phyloP scores from a whole-genome alignment of 2,329 filamentous ascomycete genomes.

The Trichophyton benhamiae region DNA sequence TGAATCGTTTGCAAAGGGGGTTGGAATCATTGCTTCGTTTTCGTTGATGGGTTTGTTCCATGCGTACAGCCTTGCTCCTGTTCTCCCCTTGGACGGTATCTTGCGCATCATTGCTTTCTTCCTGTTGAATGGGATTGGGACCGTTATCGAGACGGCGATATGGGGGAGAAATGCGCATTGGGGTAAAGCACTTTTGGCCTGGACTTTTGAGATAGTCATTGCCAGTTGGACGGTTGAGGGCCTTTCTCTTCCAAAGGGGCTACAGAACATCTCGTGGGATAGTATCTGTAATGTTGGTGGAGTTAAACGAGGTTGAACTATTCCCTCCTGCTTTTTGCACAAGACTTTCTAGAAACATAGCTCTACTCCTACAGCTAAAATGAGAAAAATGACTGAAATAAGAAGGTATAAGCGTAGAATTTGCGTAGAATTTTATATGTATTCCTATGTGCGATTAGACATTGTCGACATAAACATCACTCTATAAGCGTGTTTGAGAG shows the following conservation, averaged over 20 bases:
- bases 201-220: constrained; percentile 19
- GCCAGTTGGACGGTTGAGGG: constrained; percentile 20
- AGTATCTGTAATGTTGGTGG: constrained; percentile 13
- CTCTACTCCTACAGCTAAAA: not conserved
- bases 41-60: constrained; percentile 31
- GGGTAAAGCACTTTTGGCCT: constrained; percentile 18
- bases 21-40: constrained; percentile 29
- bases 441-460: not conserved
- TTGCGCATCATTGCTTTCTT: constrained; percentile 29
- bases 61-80: constrained; percentile 26
- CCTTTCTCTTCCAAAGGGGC: constrained; percentile 16
- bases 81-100: constrained; percentile 22
- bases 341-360: not conserved
- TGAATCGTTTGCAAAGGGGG: constrained; percentile 20
- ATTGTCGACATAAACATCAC: not conserved
- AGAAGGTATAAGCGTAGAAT: not conserved
- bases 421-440: not conserved
- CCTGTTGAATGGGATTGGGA: constrained; percentile 29
- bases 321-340: not conserved
- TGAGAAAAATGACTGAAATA: not conserved
- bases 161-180: constrained; percentile 18
- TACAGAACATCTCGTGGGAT: constrained; percentile 15
- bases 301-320: not conserved
- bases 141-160: constrained; percentile 18
- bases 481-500: not conserved